Conservation (phyloP, 441 rosid species). For the Flueggea neowawraea region DNA sequence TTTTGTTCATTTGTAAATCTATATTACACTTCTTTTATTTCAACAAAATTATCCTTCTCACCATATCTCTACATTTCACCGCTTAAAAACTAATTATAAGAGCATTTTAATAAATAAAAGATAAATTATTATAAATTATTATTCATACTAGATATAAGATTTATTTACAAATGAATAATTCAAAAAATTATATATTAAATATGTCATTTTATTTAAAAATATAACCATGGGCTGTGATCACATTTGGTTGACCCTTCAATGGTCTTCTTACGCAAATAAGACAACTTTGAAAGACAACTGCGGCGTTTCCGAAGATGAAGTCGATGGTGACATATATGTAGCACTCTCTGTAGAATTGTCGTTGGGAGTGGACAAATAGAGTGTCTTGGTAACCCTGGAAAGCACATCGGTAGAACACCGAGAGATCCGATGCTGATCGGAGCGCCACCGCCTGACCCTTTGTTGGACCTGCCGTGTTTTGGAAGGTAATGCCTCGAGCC, state of each 20-base stretch:
- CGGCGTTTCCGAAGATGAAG: slow-evolving; percentile 83
- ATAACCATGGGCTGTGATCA: slow-evolving; percentile 63
- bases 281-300: slow-evolving; percentile 67
- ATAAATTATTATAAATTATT: too few species aligned
- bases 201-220: too few species aligned
- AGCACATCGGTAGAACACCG: slow-evolving; percentile 80
- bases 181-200: too few species aligned
- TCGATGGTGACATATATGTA: slow-evolving; percentile 81
- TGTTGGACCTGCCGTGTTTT: slow-evolving; percentile 72
- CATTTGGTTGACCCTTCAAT: slow-evolving; percentile 40
- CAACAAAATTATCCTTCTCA: too few species aligned
- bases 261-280: slow-evolving; percentile 49
- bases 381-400: slow-evolving; percentile 89
- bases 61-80: too few species aligned
- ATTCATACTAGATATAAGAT: too few species aligned
- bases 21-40: too few species aligned
- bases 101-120: too few species aligned
- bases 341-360: slow-evolving; percentile 78
- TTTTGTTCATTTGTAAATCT: too few species aligned
- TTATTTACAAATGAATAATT: too few species aligned
- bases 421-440: slow-evolving; percentile 83
- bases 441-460: slow-evolving; percentile 89
- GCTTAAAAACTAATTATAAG: too few species aligned
- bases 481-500: slow-evolving; percentile 74
- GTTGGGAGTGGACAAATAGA: slow-evolving; percentile 67